Conservation (phyloP, 2,329 filamentous ascomycete genomes). For the Botrytis porri region DNA sequence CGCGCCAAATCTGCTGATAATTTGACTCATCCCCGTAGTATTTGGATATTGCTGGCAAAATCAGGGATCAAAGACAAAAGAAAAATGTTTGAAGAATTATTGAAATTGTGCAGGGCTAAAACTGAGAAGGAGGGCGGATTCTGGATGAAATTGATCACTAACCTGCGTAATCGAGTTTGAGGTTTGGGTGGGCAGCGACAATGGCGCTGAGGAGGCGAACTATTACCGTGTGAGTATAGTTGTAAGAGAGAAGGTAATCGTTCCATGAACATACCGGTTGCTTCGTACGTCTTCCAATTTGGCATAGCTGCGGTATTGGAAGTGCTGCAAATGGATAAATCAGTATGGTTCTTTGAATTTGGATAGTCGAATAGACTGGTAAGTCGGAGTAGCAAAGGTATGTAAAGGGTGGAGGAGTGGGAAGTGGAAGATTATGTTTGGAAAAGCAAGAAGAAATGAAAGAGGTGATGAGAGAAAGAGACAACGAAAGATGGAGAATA, state of each 20-base stretch:
- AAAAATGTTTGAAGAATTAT: not conserved
- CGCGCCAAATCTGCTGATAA: slow-evolving; percentile 29
- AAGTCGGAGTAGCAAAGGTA: not conserved
- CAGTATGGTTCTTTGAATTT: not conserved
- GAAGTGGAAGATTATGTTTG: not conserved
- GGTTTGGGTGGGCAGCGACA: slow-evolving; percentile 52
- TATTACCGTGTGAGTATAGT: slow-evolving; percentile 9
- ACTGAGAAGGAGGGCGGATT: not conserved
- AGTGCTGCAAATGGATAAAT: slow-evolving; percentile 3
- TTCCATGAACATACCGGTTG: slow-evolving; percentile 40
- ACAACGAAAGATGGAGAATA: not conserved
- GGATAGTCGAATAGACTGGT: not conserved
- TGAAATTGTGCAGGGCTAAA: not conserved
- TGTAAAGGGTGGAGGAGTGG: not conserved
- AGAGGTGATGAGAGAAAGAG: not conserved
- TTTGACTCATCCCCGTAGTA: slow-evolving; percentile 37
- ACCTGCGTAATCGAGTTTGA: slow-evolving; percentile 62
- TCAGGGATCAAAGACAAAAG: slow-evolving; percentile 7
- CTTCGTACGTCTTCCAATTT: slow-evolving; percentile 60
- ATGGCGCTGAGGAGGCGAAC: slow-evolving; percentile 60
- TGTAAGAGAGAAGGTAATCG: not conserved
- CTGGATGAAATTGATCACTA: slow-evolving; percentile 37
- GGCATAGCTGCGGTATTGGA: slow-evolving; percentile 43
- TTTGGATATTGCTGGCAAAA: slow-evolving; percentile 51
- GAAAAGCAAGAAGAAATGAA: not conserved